Conservation (phyloP, 441 rosid genomes). For the Corymbia citriodora region DNA sequence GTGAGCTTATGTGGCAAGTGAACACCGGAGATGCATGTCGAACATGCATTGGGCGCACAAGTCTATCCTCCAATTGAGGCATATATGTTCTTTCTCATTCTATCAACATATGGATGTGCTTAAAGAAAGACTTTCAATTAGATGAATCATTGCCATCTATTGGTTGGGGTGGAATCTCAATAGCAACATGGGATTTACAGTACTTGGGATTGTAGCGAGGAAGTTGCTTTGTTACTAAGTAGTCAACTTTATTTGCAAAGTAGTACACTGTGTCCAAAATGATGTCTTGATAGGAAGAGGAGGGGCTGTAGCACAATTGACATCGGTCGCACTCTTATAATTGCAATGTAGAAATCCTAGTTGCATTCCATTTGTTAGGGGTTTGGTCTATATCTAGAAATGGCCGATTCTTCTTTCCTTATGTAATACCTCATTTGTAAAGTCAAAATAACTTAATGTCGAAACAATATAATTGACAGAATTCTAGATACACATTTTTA, state of each 20-base stretch:
- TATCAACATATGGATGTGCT: background rate
- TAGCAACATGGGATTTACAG: background rate
- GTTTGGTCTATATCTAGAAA: background rate
- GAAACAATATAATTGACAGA: background rate
- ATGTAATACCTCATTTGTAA: background rate
- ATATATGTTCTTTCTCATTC: background rate
- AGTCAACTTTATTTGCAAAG: background rate
- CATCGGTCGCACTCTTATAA: background rate
- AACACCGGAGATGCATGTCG: rapidly evolving
- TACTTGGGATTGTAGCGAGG: background rate
- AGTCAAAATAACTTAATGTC: background rate
- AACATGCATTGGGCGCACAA: background rate
- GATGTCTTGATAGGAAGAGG: background rate
- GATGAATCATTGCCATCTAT: background rate
- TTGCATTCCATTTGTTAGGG: background rate
- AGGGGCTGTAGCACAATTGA: background rate
- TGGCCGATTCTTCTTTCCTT: background rate
- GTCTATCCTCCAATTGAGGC: background rate
- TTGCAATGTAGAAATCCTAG: background rate
- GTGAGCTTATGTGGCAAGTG: background rate
- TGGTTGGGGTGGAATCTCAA: background rate
- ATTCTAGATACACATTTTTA: background rate
- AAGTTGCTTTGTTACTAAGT: background rate
- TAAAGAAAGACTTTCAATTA: background rate
- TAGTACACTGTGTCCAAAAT: background rate